phyloP scores from a whole-genome alignment of 495 filamentous ascomycete genomes.

The Pseudevernia furfuracea region DNA sequence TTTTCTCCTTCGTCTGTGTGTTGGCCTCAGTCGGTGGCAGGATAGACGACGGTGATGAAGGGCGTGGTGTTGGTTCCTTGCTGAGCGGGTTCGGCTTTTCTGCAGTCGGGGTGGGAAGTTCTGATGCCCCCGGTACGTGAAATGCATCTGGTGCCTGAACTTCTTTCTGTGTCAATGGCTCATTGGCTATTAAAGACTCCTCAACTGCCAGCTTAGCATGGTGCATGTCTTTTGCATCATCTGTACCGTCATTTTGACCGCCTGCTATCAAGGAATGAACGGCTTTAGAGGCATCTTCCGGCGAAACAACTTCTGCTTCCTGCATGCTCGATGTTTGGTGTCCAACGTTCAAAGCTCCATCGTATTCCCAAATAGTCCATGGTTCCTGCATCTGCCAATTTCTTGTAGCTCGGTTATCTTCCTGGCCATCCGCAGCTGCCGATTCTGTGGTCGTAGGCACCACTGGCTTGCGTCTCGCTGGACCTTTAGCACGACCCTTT shows the following conservation, averaged over 20 bases:
- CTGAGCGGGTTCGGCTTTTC: neutral
- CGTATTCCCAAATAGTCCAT: slow-evolving; percentile 46
- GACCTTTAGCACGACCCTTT: slow-evolving; percentile 83
- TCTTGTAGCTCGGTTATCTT: slow-evolving; percentile 13
- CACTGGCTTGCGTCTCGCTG: slow-evolving; percentile 68
- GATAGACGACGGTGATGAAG: slow-evolving; percentile 4
- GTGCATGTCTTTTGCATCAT: slow-evolving; percentile 11
- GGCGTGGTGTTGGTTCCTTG: slow-evolving; percentile 7
- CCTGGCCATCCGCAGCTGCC: slow-evolving; percentile 11
- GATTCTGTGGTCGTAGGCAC: slow-evolving; percentile 28
- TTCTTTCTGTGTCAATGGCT: slow-evolving; percentile 7
- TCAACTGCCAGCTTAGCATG: slow-evolving; percentile 17
- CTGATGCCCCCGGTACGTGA: neutral
- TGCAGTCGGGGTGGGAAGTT: neutral
- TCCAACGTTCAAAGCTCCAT: slow-evolving; percentile 39
- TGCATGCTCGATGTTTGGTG: neutral
- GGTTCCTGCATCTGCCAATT: slow-evolving; percentile 36
- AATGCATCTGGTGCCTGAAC: neutral
- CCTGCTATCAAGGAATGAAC: neutral
- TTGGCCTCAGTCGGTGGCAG: slow-evolving; percentile 14
- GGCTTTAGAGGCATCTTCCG: slow-evolving; percentile 5
- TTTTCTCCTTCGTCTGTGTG: slow-evolving; percentile 23
- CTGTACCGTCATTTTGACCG: slow-evolving; percentile 7
- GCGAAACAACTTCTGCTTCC: neutral
- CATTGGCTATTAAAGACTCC: slow-evolving; percentile 9